Evolutionary conservation across 495 filamentous ascomycete genomes (phyloP).

Genomic region (Baudoinia panamericana): DNA sequence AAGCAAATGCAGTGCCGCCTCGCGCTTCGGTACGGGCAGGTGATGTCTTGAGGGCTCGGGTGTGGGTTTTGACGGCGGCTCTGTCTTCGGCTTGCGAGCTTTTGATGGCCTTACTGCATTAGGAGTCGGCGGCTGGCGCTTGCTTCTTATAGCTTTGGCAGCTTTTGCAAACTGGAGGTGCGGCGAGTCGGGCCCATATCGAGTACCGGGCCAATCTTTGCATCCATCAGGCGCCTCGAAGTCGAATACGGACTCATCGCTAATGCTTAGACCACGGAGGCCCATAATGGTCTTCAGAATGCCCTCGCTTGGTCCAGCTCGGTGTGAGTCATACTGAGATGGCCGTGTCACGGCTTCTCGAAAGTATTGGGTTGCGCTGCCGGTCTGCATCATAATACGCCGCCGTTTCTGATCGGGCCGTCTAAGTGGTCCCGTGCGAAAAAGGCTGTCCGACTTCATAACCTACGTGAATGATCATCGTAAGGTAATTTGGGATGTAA

Average conservation of each 20-base stretch:
- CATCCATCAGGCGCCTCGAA: conserved; percentile 1
- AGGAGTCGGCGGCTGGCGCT: not conserved
- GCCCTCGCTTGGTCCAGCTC: not conserved
- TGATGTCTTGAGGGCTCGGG: not conserved
- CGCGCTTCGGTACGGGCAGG: conserved; percentile 2
- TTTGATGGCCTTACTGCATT: conserved; percentile 1
- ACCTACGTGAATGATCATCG: too few species aligned
- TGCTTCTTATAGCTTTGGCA: not conserved
- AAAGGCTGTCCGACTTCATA: too few species aligned
- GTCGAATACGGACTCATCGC: conserved; percentile 3
- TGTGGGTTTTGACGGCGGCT: not conserved
- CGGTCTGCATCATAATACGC: too few species aligned
- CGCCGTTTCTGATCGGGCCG: too few species aligned
- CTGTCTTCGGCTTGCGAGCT: conserved; percentile 2
- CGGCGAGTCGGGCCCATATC: conserved; percentile 7
- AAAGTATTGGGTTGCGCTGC: too few species aligned
- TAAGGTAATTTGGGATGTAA: too few species aligned
- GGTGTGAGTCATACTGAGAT: too few species aligned
- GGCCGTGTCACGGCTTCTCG: too few species aligned
- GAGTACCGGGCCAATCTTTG: not conserved
- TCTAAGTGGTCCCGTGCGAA: too few species aligned
- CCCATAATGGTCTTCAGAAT: conserved; percentile 8
- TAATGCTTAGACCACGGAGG: conserved; percentile 3
- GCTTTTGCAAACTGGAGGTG: conserved; percentile 4
- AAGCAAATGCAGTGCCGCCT: not conserved